Conservation (phyloP, 148 eudicot genomes). For the Rhododendron ovatum region DNA sequence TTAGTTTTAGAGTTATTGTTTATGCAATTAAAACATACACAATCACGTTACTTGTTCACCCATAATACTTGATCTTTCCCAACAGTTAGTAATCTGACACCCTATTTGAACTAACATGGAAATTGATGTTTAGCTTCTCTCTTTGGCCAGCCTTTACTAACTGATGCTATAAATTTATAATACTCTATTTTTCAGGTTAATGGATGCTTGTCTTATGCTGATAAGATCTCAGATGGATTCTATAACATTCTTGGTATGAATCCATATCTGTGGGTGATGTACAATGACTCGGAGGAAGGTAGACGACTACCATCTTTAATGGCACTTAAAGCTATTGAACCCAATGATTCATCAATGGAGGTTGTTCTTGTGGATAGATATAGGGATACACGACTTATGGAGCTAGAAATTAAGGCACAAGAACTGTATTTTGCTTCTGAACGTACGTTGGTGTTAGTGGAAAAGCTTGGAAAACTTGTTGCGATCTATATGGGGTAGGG, state of each 20-base stretch:
- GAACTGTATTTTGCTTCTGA: constrained; percentile 66
- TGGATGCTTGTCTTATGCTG: constrained; percentile 82
- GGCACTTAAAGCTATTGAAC: constrained; percentile 62
- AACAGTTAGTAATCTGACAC: neutral
- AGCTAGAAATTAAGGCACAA: constrained; percentile 71
- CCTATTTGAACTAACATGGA: neutral
- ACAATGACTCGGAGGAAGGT: constrained; percentile 68
- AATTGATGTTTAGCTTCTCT: neutral
- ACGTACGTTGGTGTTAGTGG: constrained; percentile 50
- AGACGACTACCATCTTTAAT: constrained; percentile 59
- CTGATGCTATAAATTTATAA: neutral
- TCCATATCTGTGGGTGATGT: constrained; percentile 85
- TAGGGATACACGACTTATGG: constrained; percentile 64
- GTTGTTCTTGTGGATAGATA: constrained; percentile 70
- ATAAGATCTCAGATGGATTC: constrained; percentile 91
- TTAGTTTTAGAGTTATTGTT: neutral
- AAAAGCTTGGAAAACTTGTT: constrained; percentile 85
- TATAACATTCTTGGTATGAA: constrained; percentile 84
- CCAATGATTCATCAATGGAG: constrained; percentile 68
- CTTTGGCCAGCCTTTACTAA: neutral
- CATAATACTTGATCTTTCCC: neutral
- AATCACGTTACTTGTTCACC: neutral
- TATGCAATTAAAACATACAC: neutral
- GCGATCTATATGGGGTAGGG: constrained; percentile 78
- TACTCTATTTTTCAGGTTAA: constrained; percentile 48